Evolutionary conservation across 2,329 filamentous ascomycete species (phyloP).

Genomic region (Leptographium radiaticola): DNA sequence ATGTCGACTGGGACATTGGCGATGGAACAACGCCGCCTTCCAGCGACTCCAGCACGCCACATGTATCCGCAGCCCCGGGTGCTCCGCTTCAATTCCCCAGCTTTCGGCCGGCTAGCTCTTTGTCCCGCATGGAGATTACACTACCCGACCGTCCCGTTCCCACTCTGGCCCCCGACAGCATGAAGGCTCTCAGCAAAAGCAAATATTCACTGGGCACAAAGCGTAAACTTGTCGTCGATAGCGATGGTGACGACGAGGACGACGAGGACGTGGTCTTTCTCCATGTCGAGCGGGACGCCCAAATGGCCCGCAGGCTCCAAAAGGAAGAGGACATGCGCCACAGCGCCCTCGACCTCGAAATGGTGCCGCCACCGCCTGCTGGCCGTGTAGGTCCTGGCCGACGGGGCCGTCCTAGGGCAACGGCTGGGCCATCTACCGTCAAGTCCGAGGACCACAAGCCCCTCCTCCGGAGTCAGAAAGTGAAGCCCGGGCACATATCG

Average conservation of each 20-base stretch:
- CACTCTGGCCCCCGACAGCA: conserved; percentile 30
- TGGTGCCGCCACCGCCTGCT: background rate
- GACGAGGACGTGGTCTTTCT: conserved; percentile 17
- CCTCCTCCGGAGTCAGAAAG: too few species aligned
- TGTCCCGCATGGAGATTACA: conserved; percentile 22
- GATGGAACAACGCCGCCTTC: conserved; percentile 29
- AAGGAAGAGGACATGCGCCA: conserved; percentile 23
- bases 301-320: conserved; percentile 44
- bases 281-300: conserved; percentile 24
- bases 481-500: too few species aligned
- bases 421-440: too few species aligned
- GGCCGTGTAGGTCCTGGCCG: background rate
- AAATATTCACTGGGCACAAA: conserved; percentile 32
- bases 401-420: background rate
- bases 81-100: conserved; percentile 5
- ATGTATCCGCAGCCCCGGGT: conserved; percentile 14
- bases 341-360: background rate
- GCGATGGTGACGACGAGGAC: conserved; percentile 26
- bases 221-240: conserved; percentile 28
- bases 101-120: conserved; percentile 10
- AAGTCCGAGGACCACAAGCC: too few species aligned
- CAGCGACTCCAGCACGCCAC: conserved; percentile 27
- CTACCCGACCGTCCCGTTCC: conserved; percentile 16
- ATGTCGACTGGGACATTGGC: conserved; percentile 10
- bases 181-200: conserved; percentile 33